phyloP scores from a whole-genome alignment of 768 basidiomycete species.

The Arthromyces matolae region DNA sequence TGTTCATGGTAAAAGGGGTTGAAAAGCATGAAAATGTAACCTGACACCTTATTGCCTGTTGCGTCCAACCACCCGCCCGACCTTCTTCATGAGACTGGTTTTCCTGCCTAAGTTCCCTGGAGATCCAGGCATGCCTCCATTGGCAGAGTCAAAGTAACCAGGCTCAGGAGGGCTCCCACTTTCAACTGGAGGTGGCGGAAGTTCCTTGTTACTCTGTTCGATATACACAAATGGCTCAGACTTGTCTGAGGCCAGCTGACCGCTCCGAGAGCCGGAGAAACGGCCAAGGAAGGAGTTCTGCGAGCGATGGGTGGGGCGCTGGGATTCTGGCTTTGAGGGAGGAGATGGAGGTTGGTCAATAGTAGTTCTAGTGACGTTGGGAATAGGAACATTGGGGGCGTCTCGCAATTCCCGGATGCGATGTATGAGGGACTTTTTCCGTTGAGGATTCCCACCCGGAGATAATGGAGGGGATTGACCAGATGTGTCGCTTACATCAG shows the following conservation, averaged over 20 bases:
- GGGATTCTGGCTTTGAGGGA: constrained; percentile 28
- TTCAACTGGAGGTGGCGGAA: constrained; percentile 39
- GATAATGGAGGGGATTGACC: constrained; percentile 40
- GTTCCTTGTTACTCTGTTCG: constrained; percentile 57
- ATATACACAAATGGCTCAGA: constrained; percentile 67
- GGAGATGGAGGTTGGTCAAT: constrained; percentile 38
- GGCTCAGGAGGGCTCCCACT: constrained; percentile 26
- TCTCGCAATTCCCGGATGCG: constrained; percentile 89
- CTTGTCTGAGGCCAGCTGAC: constrained; percentile 31
- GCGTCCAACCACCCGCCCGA: constrained; percentile 68
- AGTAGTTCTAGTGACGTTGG: constrained; percentile 48
- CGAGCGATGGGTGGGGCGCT: constrained; percentile 64
- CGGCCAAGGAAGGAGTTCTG: constrained; percentile 79
- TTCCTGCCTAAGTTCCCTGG: constrained; percentile 63
- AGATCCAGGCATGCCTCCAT: constrained; percentile 25
- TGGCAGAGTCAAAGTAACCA: constrained; percentile 50
- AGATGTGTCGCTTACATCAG: constrained; percentile 33
- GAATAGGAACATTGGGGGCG: constrained; percentile 80
- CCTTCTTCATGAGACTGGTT: constrained; percentile 77
- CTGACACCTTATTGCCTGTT: constrained; percentile 29
- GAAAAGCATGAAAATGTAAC: not conserved
- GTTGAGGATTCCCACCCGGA: constrained; percentile 54
- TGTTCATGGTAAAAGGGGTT: constrained; percentile 6
- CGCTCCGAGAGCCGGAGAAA: constrained; percentile 36
- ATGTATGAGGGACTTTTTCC: constrained; percentile 81